Evolutionary conservation across 257 asterid species (phyloP), one percentile per base, ranked within the genome.

Genomic region (Apocynum venetum): DNA sequence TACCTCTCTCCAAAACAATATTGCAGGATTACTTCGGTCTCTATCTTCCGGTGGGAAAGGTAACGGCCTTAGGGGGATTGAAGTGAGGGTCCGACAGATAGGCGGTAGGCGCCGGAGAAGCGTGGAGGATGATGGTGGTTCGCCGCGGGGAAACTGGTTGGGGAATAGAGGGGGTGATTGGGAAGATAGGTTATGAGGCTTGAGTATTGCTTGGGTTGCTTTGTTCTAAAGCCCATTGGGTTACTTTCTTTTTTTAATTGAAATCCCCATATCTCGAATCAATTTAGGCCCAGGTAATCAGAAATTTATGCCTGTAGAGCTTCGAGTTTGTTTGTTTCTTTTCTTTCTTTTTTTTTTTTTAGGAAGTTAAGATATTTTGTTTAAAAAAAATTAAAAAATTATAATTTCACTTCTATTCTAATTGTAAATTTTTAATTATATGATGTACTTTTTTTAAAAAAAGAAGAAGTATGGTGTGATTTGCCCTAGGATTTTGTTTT

Each of bases 1-100:
- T 67, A 67, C 52, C 72, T 67, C 72, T 38, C 49, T 15, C 20
- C 14, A 67, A 67, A 65, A 43, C 44, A n/a, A 38, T 65, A 65
- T 14, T 65, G 48, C 48, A 65, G 48, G 46, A 40, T 65, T 56
- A 65, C 7, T 67, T 67, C 71, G 25, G 3, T 67, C 44, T 67
- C 52, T 67, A 9, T 61, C 68, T 67, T 47, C 52, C 1, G 49
- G 17, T 14, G 3, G 10, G 48, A 11, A 67, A 66, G 10, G 36
- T 12, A 10, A 4, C 8, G 6, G 12, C 19, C 8, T 63, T 4
- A 63, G 8, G 6, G 11, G 69, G 6, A 17, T 19, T 12, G 9
- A 12, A 1, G 17, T 11, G 11, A 17, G 51, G 14, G 4, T 40
- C 25, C 31, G 72, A 8, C 46, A 13, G 10, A 19, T 36, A 43